Evolutionary conservation across 176 grass and related monocot species (phyloP).

Genomic region (Eleusine coracana): DNA sequence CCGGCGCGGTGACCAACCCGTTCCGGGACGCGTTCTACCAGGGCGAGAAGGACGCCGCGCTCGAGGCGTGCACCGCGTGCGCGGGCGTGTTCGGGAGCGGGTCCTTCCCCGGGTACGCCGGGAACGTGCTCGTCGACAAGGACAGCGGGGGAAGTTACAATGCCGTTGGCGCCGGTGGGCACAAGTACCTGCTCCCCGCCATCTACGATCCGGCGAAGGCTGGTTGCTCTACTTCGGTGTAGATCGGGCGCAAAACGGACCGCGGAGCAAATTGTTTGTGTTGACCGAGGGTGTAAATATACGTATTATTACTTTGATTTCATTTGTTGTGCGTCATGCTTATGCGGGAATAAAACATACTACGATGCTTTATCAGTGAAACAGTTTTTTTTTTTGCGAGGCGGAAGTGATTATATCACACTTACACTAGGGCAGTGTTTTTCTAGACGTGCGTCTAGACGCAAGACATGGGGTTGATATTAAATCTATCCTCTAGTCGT

Average conservation of each 20-base stretch:
- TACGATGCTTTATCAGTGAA: not conserved
- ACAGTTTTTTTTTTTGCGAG: not conserved
- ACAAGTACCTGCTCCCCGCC: slow-evolving; percentile 56
- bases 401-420: too few relatives aligned
- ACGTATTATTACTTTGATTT: not conserved
- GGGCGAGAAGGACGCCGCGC: slow-evolving; percentile 49
- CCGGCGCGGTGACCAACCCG: slow-evolving; percentile 53
- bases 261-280: too few relatives aligned
- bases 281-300: not conserved
- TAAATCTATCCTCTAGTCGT: too few relatives aligned
- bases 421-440: too few relatives aligned
- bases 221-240: slow-evolving; percentile 48
- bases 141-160: slow-evolving; percentile 56
- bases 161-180: slow-evolving; percentile 37
- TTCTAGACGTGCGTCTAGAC: too few relatives aligned
- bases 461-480: too few relatives aligned
- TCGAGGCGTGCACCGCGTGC: slow-evolving; percentile 62
- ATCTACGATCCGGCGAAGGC: slow-evolving; percentile 32
- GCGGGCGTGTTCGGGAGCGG: slow-evolving; percentile 50
- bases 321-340: not conserved
- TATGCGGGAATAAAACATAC: not conserved
- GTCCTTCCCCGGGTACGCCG: slow-evolving; percentile 58
- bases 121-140: slow-evolving; percentile 43
- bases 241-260: not conserved
- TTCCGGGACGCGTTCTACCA: slow-evolving; percentile 62